Evolutionary conservation across 768 basidiomycete species (phyloP).

Genomic region (Mycena polygramma): DNA sequence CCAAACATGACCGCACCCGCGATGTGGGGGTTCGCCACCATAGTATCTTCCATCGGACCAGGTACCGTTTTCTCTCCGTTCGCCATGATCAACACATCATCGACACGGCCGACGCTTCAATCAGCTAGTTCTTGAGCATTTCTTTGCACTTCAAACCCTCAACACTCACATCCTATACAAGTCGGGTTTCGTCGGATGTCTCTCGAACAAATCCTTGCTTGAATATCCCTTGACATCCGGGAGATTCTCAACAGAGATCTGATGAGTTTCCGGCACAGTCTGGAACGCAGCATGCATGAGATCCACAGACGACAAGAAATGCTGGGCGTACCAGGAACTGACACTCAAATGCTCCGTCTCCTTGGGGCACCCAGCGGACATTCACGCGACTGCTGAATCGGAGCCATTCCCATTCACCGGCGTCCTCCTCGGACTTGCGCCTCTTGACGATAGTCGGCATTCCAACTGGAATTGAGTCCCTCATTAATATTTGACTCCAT

Average conservation of each 20-base stretch:
- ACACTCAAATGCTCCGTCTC: conserved; percentile 53
- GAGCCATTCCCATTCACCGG: conserved; percentile 50
- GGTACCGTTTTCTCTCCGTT: conserved; percentile 49
- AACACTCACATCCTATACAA: conserved; percentile 46
- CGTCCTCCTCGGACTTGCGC: conserved; percentile 34
- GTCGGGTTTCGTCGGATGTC: conserved; percentile 48
- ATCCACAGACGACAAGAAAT: not conserved
- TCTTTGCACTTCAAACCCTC: not conserved
- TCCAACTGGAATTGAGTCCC: conserved; percentile 32
- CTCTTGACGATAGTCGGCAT: conserved; percentile 31
- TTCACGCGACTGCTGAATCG: conserved; percentile 42
- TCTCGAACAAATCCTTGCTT: conserved; percentile 46
- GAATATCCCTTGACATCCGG: conserved; percentile 44
- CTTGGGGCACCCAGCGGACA: conserved; percentile 53
- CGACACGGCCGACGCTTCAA: conserved; percentile 46
- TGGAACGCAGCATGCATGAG: not conserved
- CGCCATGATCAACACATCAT: conserved; percentile 46
- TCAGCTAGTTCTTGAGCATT: not conserved
- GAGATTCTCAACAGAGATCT: conserved; percentile 52
- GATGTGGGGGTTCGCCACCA: conserved; percentile 35
- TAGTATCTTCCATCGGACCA: conserved; percentile 43
- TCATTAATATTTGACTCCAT: not conserved
- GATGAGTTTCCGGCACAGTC: conserved; percentile 43
- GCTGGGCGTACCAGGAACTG: conserved; percentile 50
- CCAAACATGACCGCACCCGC: conserved; percentile 33